phyloP scores from a whole-genome alignment of 2,329 filamentous ascomycete genomes.

The Dactylellina parvicollis region DNA sequence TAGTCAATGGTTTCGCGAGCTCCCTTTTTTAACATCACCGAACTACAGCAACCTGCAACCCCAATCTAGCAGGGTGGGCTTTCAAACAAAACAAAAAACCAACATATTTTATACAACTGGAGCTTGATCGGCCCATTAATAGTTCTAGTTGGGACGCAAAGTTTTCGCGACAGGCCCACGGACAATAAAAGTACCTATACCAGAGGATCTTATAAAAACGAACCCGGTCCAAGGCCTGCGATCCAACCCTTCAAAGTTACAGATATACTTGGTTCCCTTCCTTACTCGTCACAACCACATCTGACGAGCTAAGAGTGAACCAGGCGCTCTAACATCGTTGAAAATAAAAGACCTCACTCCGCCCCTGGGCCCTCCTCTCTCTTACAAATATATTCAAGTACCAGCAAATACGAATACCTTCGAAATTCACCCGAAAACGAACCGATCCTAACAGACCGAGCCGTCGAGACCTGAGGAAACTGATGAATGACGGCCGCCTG shows the following conservation, averaged over 20 bases:
- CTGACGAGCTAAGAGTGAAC: no score
- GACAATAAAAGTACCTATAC: constrained; percentile 3
- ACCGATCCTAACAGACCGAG: no score
- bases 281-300: no score
- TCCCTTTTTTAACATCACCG: constrained; percentile 16
- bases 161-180: not conserved
- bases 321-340: no score
- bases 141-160: not conserved
- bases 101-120: constrained; percentile 23
- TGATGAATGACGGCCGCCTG: constrained; percentile 50
- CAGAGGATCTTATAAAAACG: not conserved
- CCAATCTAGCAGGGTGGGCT: not conserved
- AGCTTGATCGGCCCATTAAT: constrained; percentile 14
- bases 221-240: not conserved
- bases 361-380: no score
- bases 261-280: no score
- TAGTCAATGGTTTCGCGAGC: constrained; percentile 11
- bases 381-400: no score
- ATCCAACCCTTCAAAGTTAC: constrained; percentile 18
- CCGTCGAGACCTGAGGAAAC: not conserved
- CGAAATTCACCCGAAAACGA: no score
- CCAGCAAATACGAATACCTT: no score
- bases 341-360: no score
- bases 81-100: constrained; percentile 7
- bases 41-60: not conserved